A percentile compares a stretch with the other conserved stretches of the same genome.
Conservation (phyloP, 768 basidiomycete genomes). For the Inosperma sp. region DNA sequence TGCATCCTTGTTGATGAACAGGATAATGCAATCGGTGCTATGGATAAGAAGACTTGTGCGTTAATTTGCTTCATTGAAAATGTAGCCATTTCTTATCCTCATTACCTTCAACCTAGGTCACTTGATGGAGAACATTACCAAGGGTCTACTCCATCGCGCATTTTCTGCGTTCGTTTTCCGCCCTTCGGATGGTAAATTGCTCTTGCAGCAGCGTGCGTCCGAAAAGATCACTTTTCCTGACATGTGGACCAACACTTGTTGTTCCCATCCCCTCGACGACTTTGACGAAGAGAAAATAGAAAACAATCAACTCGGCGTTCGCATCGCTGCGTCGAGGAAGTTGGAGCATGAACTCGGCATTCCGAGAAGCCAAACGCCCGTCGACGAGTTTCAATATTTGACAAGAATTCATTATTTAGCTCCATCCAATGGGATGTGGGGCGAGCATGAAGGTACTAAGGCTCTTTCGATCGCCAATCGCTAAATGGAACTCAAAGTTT, state of each 20-base stretch:
- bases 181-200: constrained; percentile 86
- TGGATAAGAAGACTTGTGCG: constrained; percentile 96
- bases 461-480: too few species aligned
- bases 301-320: constrained; percentile 74
- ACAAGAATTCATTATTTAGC: constrained; percentile 98
- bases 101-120: constrained; percentile 56
- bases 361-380: constrained; percentile 66
- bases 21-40: constrained; percentile 77
- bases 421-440: constrained; percentile 89
- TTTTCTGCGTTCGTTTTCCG: constrained; percentile 98
- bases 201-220: constrained; percentile 92
- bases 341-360: constrained; percentile 97
- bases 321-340: constrained; percentile 89
- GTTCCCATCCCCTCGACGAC: constrained; percentile 93
- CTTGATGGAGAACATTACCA: constrained; percentile 94
- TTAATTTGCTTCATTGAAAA: constrained; percentile 16
- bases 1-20: constrained; percentile 91
- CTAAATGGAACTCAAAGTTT: too few species aligned
- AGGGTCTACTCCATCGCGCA: constrained; percentile 92
- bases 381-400: constrained; percentile 88
- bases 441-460: constrained; percentile 89
- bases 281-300: constrained; percentile 80
- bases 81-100: background rate
- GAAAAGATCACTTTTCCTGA: constrained; percentile 99
- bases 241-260: constrained; percentile 99